Conservation (phyloP, 306 rosid genomes). For the Astragalus membranaceus region DNA sequence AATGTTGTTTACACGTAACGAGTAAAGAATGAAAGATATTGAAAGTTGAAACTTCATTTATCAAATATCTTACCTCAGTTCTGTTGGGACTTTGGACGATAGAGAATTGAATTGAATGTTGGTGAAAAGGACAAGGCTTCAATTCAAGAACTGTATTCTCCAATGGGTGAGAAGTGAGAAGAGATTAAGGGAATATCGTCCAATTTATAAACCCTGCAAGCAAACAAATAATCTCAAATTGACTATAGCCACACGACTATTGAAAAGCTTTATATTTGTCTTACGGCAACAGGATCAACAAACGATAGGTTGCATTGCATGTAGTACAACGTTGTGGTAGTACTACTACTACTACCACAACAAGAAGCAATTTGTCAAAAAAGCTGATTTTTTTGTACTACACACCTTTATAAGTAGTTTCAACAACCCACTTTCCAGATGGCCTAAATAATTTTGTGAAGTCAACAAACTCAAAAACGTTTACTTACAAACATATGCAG, state of each 20-base stretch:
- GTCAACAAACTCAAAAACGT: too few species aligned
- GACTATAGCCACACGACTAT: too few species aligned
- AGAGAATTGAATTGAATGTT: slow-evolving; percentile 18
- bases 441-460: too few species aligned
- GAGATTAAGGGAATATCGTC: not conserved
- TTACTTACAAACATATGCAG: too few species aligned
- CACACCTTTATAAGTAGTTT: not conserved
- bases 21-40: too few species aligned
- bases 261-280: not conserved
- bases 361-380: not conserved
- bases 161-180: not conserved
- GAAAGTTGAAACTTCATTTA: too few species aligned
- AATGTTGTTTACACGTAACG: too few species aligned
- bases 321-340: slow-evolving; percentile 35
- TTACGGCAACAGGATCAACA: not conserved
- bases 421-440: slow-evolving; percentile 8
- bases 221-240: too few species aligned
- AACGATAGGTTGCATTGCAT: not conserved
- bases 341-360: slow-evolving; percentile 21
- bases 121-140: not conserved
- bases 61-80: slow-evolving; percentile 15
- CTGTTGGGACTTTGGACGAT: not conserved
- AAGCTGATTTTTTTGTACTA: slow-evolving; percentile 14
- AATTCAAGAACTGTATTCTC: not conserved
- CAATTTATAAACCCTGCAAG: too few species aligned